Evolutionary conservation across 148 eudicot genomes (phyloP), one percentile per base, ranked within the genome.

Genomic region (Vaccinium macrocarpon): DNA sequence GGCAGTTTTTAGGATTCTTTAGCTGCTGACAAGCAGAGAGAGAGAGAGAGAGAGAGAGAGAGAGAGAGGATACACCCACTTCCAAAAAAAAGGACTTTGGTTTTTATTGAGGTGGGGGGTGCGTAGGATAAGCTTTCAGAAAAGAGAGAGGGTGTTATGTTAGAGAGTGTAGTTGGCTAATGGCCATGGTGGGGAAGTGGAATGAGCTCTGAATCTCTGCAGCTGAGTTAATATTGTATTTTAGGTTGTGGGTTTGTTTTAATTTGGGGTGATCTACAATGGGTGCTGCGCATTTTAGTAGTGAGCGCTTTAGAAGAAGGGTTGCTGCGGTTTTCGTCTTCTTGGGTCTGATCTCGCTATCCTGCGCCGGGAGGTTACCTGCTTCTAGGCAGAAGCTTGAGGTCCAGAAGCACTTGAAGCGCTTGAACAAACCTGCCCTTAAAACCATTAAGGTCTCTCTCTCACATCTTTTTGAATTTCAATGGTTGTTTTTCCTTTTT

Each of bases 331-430:
- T 81, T 71, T 83, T 87, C 68, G 82, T 84, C 56, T 23, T 91
- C 35, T 85, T 77, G 79, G 76, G 86, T 62, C 66, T 88, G 76
- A 55, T 87, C 46, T 86, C 90, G 16, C 83, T 85, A 51, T 87
- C 90, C 32, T 90, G 81, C 76, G 92, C 93, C 78, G 90, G 86
- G 38, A 87, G 93, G 87, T 70, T 86, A n/a, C 75, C 89, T 21
- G 59, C 83, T 77, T 87, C 91, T 8, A 90, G 89, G 79, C 95
- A 94, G 89, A 92, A 90, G 89, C 90, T 96, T 25, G 88, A 91
- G 83, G 92, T 96, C 32, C 86, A 88, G 56, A 96, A 91, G 87
- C 98, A 94, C 88, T 91, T 96, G 84, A 91, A 91, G 35, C 94
- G 98, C 49, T 70, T 96, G 83, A 96, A 96, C 86, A 96, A 96